A percentile compares a stretch with the other conserved stretches of the same genome.
phyloP scores from a whole-genome alignment of 2,329 filamentous ascomycete species.

The Blastomyces emzantsi region DNA sequence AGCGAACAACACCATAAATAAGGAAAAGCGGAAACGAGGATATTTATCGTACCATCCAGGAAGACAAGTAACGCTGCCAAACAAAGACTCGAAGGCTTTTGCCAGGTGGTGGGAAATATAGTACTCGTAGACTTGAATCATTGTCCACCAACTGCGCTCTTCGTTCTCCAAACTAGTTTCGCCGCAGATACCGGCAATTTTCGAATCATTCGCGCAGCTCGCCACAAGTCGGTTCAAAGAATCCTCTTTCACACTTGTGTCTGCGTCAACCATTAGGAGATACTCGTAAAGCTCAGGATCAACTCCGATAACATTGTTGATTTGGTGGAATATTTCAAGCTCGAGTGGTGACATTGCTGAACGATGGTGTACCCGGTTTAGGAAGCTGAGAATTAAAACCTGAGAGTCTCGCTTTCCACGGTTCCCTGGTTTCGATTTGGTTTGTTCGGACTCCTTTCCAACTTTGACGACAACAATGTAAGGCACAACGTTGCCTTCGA shows the following conservation, averaged over 20 bases:
- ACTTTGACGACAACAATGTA: constrained; percentile 96
- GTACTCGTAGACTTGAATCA: constrained; percentile 99
- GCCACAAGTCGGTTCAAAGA: constrained; percentile 87
- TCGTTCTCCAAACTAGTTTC: constrained; percentile 96
- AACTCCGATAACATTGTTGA: constrained; percentile 98
- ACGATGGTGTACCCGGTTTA: constrained; percentile 94
- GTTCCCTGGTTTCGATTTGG: constrained; percentile 88
- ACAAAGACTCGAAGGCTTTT: constrained; percentile 96
- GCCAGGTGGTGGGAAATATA: constrained; percentile 96
- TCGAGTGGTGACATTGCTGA: constrained; percentile 92
- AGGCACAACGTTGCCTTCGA: constrained; percentile 92
- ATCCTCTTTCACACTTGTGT: constrained; percentile 89
- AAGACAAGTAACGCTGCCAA: constrained; percentile 96
- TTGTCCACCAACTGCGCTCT: constrained; percentile 93
- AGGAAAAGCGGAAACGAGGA: neutral
- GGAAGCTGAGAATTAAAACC: constrained; percentile 90
- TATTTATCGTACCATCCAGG: constrained; percentile 76
- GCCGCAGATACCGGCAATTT: constrained; percentile 95
- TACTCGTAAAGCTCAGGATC: constrained; percentile 98
- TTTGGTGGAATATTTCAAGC: constrained; percentile 96
- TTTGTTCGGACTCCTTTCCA: constrained; percentile 90
- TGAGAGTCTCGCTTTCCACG: constrained; percentile 98
- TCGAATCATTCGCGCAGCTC: constrained; percentile 84
- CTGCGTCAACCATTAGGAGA: constrained; percentile 92
- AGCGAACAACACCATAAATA: constrained; percentile 24